Conservation (phyloP, 2,329 filamentous ascomycete species). For the Cephalotrichum gorgonifer region DNA sequence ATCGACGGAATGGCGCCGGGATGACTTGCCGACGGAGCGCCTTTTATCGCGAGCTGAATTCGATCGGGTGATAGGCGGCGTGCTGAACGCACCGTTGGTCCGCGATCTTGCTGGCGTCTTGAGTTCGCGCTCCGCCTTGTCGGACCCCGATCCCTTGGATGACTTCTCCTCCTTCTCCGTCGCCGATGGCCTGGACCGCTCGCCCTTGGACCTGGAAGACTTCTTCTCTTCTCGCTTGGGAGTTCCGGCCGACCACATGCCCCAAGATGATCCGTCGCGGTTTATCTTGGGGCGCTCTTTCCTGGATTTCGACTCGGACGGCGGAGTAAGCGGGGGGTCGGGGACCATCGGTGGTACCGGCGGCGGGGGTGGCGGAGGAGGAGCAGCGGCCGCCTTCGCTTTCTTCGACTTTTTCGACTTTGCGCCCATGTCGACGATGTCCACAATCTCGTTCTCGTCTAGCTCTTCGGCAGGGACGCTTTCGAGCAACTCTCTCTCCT, state of each 20-base stretch:
- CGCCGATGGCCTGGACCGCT: constrained; percentile 45
- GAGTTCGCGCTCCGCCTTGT: constrained; percentile 46
- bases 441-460: constrained; percentile 37
- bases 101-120: constrained; percentile 16
- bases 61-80: constrained; percentile 56
- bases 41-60: constrained; percentile 59
- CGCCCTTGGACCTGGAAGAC: constrained; percentile 49
- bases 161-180: constrained; percentile 54
- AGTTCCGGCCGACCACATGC: constrained; percentile 54
- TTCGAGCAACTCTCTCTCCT: constrained; percentile 4
- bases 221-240: constrained; percentile 39
- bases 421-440: constrained; percentile 39
- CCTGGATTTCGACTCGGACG: constrained; percentile 48
- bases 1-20: constrained; percentile 60
- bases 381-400: constrained; percentile 8
- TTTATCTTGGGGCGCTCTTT: constrained; percentile 71
- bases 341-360: constrained; percentile 36
- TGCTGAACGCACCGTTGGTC: constrained; percentile 56
- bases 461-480: constrained; percentile 24
- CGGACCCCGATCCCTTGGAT: constrained; percentile 64
- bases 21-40: constrained; percentile 43
- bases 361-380: constrained; percentile 17
- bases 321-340: constrained; percentile 37
- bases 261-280: constrained; percentile 64
- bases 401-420: constrained; percentile 20